A percentile compares a stretch with the other conserved stretches of the same genome.
Conservation (phyloP, 2,329 filamentous ascomycete genomes). For the Chaetomium olivaceum region DNA sequence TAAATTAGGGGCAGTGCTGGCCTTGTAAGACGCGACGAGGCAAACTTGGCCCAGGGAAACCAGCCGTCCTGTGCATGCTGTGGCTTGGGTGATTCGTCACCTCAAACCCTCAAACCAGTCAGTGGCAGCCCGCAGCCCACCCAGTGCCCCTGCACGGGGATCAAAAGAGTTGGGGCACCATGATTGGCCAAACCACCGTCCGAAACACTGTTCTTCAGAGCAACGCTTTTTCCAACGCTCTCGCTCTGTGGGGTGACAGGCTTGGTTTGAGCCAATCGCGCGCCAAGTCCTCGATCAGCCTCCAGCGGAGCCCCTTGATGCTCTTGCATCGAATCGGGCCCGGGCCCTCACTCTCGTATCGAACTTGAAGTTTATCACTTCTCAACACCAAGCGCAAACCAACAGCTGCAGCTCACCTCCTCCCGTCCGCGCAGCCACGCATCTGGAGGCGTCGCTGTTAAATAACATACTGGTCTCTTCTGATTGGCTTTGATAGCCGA, state of each 20-base stretch:
- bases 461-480: not conserved
- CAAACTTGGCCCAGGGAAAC: not conserved
- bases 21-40: conserved; percentile 4
- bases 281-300: not conserved
- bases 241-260: not conserved
- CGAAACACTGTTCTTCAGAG: conserved; percentile 15
- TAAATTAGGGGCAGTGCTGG: not conserved
- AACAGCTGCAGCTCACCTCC: not conserved
- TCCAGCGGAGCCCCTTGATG: conserved; percentile 1
- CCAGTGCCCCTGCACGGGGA: not conserved
- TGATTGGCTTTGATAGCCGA: conserved; percentile 10
- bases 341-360: conserved; percentile 5
- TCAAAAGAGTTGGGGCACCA: not conserved
- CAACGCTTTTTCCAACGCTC: conserved; percentile 12
- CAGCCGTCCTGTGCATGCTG: not conserved
- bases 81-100: conserved; percentile 9
- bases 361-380: not conserved
- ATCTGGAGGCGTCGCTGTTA: not conserved
- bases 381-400: conserved; percentile 1
- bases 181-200: conserved; percentile 11
- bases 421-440: not conserved
- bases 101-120: not conserved
- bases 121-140: no score
- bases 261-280: conserved; percentile 1
- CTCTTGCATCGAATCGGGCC: not conserved